Evolutionary conservation across 176 grass and related monocot genomes (phyloP), one percentile per base, ranked within the genome.

Genomic region (Bromus sterilis): DNA sequence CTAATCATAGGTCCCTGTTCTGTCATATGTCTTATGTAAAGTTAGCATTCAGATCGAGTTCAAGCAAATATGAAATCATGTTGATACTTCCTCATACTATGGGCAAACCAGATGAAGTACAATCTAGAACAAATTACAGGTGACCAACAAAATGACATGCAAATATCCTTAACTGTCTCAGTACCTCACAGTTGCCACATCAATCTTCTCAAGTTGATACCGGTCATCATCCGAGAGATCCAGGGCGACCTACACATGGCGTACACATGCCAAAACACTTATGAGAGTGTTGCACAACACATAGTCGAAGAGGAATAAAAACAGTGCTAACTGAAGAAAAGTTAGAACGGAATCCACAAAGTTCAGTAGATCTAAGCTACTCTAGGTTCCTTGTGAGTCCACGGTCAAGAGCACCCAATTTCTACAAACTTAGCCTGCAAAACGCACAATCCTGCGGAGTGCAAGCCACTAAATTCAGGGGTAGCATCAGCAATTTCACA

Each of bases 151-250:
- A 85, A 75, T 56, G 51, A 30, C 6, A 39, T 25, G n/a, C n/a
- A 69, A 12, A 84, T 3, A 56, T 16, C 24, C 30, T 42, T 56
- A 26, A 84, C 76, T 90, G 95, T 91, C 83, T 89, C 25, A 37
- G 25, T 90, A 99, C 96, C 83, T 89, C 21, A 37, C 26, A 39
- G 79, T 78, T 28, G 56, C 78, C 56, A 88, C 81, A 76, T 99
- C 93, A 90, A 99, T 93, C 83, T 80, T 93, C 86, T 91, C 84
- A 80, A 99, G 77, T 64, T 93, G 88, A 49, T 86, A 86, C 26
- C 80, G 79, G 59, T 95, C 91, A 86, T 93, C 87, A 83, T 95
- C 91, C 2, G 91, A 90, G 39, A 99, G 81, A 83, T 99, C 93
- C 66, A 99, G 74, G 18, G 96, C 91, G 40, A 93, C 80, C 96